phyloP scores from a whole-genome alignment of 1,284 basidiomycete genomes.

The Apiotrichum mycotoxinovorans region DNA sequence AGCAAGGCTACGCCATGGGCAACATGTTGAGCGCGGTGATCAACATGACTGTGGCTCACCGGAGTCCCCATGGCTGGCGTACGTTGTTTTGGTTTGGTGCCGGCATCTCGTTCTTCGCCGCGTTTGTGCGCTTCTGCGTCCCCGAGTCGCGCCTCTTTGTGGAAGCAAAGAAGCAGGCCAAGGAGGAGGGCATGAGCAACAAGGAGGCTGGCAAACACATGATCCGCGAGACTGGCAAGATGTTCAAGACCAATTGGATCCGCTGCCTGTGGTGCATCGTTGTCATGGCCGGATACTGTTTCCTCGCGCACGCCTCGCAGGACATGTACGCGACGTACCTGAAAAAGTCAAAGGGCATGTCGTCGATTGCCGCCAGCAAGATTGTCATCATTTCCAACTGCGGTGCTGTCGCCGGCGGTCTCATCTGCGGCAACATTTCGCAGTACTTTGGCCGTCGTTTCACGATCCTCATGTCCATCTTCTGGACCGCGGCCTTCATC shows the following conservation, averaged over 20 bases:
- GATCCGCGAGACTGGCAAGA: constrained; percentile 63
- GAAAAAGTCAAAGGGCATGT: constrained; percentile 46
- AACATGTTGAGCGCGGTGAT: constrained; percentile 61
- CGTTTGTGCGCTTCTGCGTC: constrained; percentile 63
- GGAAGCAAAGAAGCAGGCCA: constrained; percentile 46
- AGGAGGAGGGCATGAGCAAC: constrained; percentile 35
- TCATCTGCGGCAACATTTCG: constrained; percentile 69
- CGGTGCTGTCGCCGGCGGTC: constrained; percentile 72
- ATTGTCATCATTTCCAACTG: constrained; percentile 77
- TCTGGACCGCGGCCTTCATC: constrained; percentile 54
- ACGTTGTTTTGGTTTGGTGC: constrained; percentile 56
- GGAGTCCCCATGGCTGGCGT: constrained; percentile 51
- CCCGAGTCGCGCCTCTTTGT: constrained; percentile 79
- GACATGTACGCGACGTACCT: constrained; percentile 68
- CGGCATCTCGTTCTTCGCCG: constrained; percentile 71
- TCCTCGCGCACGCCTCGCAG: constrained; percentile 82
- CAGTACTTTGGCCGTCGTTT: constrained; percentile 86
- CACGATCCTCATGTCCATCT: constrained; percentile 50
- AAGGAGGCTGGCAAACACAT: constrained; percentile 65
- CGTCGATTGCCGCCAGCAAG: constrained; percentile 62
- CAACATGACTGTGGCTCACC: constrained; percentile 59
- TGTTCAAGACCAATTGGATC: constrained; percentile 78
- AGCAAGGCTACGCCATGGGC: constrained; percentile 68
- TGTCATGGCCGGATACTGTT: constrained; percentile 68
- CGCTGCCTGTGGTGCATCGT: constrained; percentile 73